Conservation (phyloP, 148 eudicot genomes). For the Rhododendron kiyosumense region DNA sequence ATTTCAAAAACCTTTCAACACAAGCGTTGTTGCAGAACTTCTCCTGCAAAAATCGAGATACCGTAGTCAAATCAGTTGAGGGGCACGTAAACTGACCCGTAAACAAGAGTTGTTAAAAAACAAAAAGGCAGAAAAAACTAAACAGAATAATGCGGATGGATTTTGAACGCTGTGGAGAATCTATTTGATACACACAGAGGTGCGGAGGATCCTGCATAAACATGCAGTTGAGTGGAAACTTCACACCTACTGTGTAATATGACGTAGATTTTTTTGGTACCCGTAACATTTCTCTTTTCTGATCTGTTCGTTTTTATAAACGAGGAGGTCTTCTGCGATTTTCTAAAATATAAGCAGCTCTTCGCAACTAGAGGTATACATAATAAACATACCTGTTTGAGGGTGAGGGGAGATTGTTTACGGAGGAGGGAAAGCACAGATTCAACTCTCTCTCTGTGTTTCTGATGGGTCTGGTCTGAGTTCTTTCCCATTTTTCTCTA, state of each 20-base stretch:
- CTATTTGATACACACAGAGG: too few relatives aligned
- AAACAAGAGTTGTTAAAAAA: neutral
- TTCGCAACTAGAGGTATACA: neutral
- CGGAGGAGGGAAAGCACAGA: slow-evolving; percentile 61
- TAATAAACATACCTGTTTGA: slow-evolving; percentile 56
- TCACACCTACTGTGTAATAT: neutral
- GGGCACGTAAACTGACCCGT: neutral
- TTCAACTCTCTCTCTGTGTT: slow-evolving; percentile 43
- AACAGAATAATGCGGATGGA: neutral
- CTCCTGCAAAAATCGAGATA: slow-evolving; percentile 42
- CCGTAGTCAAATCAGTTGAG: neutral
- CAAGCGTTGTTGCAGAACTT: slow-evolving; percentile 80
- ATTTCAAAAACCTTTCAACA: slow-evolving; percentile 74
- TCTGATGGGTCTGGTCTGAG: slow-evolving; percentile 22
- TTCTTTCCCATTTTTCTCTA: slow-evolving; percentile 58
- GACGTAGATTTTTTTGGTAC: neutral
- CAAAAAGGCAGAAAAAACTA: too few relatives aligned
- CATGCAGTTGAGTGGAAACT: too few relatives aligned
- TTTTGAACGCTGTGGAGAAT: neutral
- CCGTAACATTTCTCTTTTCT: neutral
- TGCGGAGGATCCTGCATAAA: neutral
- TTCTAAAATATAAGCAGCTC: neutral
- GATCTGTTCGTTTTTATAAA: too few relatives aligned
- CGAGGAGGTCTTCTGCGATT: neutral
- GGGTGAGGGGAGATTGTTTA: slow-evolving; percentile 76